Evolutionary conservation across 2,329 filamentous ascomycete genomes (phyloP), one percentile per base, ranked within the genome.

Genomic region (Fonsecaea erecta): DNA sequence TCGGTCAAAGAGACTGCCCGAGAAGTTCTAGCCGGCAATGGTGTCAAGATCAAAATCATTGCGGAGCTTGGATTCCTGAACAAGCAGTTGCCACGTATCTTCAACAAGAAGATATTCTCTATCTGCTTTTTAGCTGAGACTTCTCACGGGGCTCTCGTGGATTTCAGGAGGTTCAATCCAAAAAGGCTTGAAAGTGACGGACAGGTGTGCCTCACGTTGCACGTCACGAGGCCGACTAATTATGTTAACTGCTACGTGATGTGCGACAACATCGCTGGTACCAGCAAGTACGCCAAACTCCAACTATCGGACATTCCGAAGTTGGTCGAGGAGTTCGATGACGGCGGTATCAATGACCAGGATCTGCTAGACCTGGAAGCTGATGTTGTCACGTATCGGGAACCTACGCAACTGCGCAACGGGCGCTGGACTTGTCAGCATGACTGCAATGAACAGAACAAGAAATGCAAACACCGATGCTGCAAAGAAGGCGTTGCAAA

Each of bases 261-360:
- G 75, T 98, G 93, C 70, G 94, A 97, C 77, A 89, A 92, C 51
- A 90, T 98, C 71, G 91, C 85, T 66, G 86, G 86, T 11, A 88
- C 86, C 11, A 75, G 83, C 72, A 80, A 82, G 66, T 77, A 79
- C 65, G 86, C 84, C 6, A 80, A 81, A 26, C 66, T 88, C 11
- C 82, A 80, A 58, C 83, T 82, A 4, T 77, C 28, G 7, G 62
- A 82, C 40, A 73, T 88, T 24, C 78, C 81, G 14, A 63, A 75
- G 9, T 78, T 77, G 1, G 72, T 78, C 69, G 84, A 89, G 28
- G 78, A 82, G 9, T 86, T 85, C 70, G 84, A 80, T 26, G 83
- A 84, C 63, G 82, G 80, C 61, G 81, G 78, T 21, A 71, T 87
- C 12, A 77, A 84, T 30, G 84, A 88, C 57, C 77, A 80, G 12